Conservation (phyloP, 306 rosid species). For the Astragalus glycyphyllos region DNA sequence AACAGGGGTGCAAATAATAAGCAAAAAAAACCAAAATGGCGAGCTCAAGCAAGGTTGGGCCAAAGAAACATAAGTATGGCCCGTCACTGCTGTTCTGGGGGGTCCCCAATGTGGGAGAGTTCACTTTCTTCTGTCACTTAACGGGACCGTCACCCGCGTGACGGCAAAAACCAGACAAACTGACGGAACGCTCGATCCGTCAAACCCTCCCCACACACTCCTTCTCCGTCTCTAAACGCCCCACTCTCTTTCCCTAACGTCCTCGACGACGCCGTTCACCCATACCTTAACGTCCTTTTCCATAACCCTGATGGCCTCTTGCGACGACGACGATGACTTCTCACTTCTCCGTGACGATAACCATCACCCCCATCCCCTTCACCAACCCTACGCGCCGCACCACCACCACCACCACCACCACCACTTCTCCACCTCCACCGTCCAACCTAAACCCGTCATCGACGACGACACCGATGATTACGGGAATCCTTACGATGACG, state of each 20-base stretch:
- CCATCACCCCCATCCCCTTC: conserved; percentile 57
- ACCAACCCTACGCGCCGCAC: conserved; percentile 63
- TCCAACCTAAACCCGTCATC: conserved; percentile 51
- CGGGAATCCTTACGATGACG: conserved; percentile 65
- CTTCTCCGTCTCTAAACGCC: conserved; percentile 36
- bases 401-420: conserved; percentile 52
- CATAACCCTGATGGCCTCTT: conserved; percentile 69
- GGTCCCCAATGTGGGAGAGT: neutral
- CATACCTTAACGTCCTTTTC: conserved; percentile 78
- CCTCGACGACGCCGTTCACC: conserved; percentile 63
- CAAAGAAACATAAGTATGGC: conserved; percentile 19
- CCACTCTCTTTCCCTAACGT: conserved; percentile 61
- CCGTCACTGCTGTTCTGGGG: neutral
- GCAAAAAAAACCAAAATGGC: too few species aligned
- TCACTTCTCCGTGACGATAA: conserved; percentile 81
- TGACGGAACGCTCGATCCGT: conserved; percentile 74
- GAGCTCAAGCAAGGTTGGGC: neutral
- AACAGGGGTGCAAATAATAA: too few species aligned
- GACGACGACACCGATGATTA: conserved; percentile 61
- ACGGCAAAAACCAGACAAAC: conserved; percentile 51
- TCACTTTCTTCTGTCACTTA: conserved; percentile 55
- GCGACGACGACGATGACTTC: conserved; percentile 93
- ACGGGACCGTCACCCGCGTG: conserved; percentile 83
- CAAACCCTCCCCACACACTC: conserved; percentile 45
- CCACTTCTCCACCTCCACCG: conserved; percentile 44